Evolutionary conservation across 1,284 basidiomycete genomes (phyloP).

Genomic region (Cutaneotrichosporon arboriforme): DNA sequence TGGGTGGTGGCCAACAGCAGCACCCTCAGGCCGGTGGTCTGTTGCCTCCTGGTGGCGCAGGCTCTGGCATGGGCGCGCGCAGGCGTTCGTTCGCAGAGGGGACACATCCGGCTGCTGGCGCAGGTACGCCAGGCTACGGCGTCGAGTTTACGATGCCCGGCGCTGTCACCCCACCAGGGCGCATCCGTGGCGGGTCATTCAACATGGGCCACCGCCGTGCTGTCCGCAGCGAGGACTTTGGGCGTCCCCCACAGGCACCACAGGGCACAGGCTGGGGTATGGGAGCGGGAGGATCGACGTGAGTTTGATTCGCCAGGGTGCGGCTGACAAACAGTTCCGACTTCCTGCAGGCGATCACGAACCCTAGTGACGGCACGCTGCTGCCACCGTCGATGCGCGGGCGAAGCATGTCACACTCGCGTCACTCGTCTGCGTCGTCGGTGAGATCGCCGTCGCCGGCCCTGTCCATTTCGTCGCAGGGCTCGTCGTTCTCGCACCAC

Average conservation of each 20-base stretch:
- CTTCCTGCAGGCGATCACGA: conserved; percentile 42
- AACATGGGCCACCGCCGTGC: conserved; percentile 32
- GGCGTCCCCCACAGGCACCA: conserved; percentile 18
- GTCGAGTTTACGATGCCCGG: conserved; percentile 32
- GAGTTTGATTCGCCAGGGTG: conserved; percentile 18
- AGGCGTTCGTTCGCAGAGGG: conserved; percentile 35
- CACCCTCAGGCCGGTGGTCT: neutral
- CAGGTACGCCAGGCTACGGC: conserved; percentile 45
- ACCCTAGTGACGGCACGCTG: conserved; percentile 40
- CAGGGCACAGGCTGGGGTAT: conserved; percentile 40
- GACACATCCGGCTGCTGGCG: conserved; percentile 39
- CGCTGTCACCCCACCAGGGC: conserved; percentile 18
- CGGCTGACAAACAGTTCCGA: conserved; percentile 31
- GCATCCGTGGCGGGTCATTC: conserved; percentile 24
- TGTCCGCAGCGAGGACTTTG: conserved; percentile 44
- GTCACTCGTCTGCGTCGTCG: conserved; percentile 40
- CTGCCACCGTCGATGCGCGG: conserved; percentile 36
- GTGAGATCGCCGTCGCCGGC: conserved; percentile 40
- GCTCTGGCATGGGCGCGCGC: conserved; percentile 1
- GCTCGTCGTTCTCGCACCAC: conserved; percentile 34
- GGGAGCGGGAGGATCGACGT: conserved; percentile 43
- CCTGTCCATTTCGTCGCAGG: conserved; percentile 40
- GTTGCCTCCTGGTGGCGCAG: neutral
- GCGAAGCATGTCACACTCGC: conserved; percentile 34
- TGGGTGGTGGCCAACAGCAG: conserved; percentile 17